Evolutionary conservation across 1,139 yeast species (phyloP).

Genomic region (Meyerozyma elateridarum): DNA sequence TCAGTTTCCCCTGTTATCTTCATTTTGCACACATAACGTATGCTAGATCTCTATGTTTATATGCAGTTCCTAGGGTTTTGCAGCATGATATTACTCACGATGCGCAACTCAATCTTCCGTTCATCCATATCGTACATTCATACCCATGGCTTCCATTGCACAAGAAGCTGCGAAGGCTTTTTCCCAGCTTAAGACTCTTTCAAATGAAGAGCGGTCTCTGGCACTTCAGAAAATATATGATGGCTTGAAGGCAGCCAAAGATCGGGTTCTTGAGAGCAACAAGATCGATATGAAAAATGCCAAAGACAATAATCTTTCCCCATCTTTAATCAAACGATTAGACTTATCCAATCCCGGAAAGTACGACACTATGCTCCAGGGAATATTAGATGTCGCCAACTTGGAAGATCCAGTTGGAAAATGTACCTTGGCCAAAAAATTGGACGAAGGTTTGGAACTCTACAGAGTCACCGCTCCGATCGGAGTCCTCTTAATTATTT

Average conservation of each 20-base stretch:
- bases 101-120: too few species aligned
- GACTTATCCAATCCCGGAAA: conserved; percentile 81
- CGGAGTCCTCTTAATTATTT: conserved; percentile 87
- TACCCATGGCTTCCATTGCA: conserved; percentile 61
- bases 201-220: conserved; percentile 65
- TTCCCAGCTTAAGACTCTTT: conserved; percentile 69
- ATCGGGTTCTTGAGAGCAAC: conserved; percentile 67
- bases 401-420: conserved; percentile 90
- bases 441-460: conserved; percentile 79
- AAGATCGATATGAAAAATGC: conserved; percentile 72
- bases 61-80: too few species aligned
- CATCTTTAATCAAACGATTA: conserved; percentile 73
- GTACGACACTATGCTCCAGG: conserved; percentile 91
- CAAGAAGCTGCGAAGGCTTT: conserved; percentile 74
- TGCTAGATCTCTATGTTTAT: too few species aligned
- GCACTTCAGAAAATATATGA: conserved; percentile 74
- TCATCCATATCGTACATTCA: too few species aligned
- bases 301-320: conserved; percentile 47
- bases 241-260: conserved; percentile 54
- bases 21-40: too few species aligned
- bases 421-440: conserved; percentile 70
- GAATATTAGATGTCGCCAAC: conserved; percentile 84
- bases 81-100: too few species aligned
- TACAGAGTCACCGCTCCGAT: conserved; percentile 88
- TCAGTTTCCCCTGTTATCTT: too few species aligned